Base-by-base conservation (phyloP, 2,329 filamentous ascomycete genomes). In the Fusarium poae region DNA sequence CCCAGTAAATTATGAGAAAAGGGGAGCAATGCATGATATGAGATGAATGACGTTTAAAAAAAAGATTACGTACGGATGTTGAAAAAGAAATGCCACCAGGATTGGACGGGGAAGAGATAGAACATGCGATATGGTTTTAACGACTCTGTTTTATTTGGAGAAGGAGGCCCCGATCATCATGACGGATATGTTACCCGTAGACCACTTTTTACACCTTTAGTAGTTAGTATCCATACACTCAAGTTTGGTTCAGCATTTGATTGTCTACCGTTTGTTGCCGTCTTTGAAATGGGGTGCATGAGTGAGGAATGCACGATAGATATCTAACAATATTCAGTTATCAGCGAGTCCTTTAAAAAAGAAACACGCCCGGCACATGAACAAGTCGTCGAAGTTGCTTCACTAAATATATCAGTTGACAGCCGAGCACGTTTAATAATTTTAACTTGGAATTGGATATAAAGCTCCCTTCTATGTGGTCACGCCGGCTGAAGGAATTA, bases 1-100 rank as follows among this genome's bases (percentile, higher is more conserved):
- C 76, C 52, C 77, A 80, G 76, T 81, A 79, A 74, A 73, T 57
- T 62, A 51, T 50, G 49, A 58, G n/a, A 16, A 21, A 54, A 30
- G 42, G 40, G 51, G 42, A 23, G 45, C 34, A 45, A 48, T 46
- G 42, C 58, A 70, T 68, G 63, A 65, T 58, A 65, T 65, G 72
- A 74, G 54, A 70, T 66, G 71, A 76, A 74, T 68, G 65, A 72
- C 39, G 58, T 54, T 53, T 66, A 71, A 67, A 65, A 67, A 65
- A 71, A 63, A 67, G 42, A 57, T 57, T 51, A 51, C 34, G 48
- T 15, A 57, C 30, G 44, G 40, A 62, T 57, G 61, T 65, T 51
- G 53, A 65, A 60, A 59, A 68, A 63, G 65, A 70, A 40, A 66
- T 55, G 58, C 54, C 56, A 55, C 56, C 37, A 35, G 49, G 37